Evolutionary conservation across 148 eudicot genomes (phyloP).

Genomic region (Fallopia convolvulus): DNA sequence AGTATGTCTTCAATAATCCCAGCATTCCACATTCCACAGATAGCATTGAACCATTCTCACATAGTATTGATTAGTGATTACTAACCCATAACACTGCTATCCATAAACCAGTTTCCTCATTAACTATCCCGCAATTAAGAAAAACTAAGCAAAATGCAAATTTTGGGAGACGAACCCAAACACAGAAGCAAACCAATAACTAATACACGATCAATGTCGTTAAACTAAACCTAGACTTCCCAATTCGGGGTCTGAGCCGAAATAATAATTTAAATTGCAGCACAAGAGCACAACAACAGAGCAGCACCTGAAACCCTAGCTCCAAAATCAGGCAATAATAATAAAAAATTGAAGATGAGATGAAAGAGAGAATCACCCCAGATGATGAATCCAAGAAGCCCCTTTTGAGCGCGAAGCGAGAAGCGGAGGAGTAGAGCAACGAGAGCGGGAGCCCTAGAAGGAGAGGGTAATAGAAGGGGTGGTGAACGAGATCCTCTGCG

Average conservation of each 20-base stretch:
- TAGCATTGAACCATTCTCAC: neutral
- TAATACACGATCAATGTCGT: neutral
- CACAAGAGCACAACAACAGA: neutral
- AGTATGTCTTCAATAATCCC: neutral
- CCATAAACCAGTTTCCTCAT: neutral
- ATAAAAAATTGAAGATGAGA: neutral
- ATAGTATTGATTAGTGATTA: neutral
- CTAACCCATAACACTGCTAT: neutral
- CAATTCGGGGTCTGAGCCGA: neutral
- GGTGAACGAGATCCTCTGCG: conserved; percentile 34
- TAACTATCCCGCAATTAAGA: neutral
- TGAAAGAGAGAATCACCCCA: conserved; percentile 31
- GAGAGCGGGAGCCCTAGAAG: conserved; percentile 69
- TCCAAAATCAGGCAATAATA: neutral
- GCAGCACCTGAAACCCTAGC: neutral
- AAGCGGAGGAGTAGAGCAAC: conserved; percentile 50
- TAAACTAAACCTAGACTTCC: neutral
- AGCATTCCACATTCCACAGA: neutral
- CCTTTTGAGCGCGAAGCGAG: conserved; percentile 35
- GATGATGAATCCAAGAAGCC: conserved; percentile 56
- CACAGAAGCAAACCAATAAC: neutral
- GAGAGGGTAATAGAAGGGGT: conserved; percentile 59
- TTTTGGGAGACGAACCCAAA: neutral
- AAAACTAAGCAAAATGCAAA: neutral
- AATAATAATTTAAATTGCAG: neutral